Evolutionary conservation across 495 filamentous ascomycete genomes (phyloP), one percentile per base, ranked within the genome.

Genomic region (Penicillium roqueforti): DNA sequence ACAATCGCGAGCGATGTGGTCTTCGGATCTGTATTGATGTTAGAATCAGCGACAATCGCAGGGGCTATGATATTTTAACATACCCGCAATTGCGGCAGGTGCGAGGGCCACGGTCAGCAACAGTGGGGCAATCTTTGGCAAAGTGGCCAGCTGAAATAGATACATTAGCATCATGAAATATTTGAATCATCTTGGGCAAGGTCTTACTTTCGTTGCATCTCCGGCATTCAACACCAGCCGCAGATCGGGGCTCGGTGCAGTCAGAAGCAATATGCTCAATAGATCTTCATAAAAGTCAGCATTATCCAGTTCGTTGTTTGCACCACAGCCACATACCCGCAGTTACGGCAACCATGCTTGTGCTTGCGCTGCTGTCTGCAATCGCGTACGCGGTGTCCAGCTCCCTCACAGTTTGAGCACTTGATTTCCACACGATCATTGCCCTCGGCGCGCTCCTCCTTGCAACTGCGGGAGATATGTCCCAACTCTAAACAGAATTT

Each of bases 331-430:
- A 76, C 80, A 49, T 76, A 84, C 80, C 83, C 83, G 80, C 92
- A 97, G 65, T 96, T 96, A 57, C 84, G 85, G 75, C 92, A 97
- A 16, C 81, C 83, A 55, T 78, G 83, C 51, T 74, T 80, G 64
- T 83, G 77, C 76, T 54, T 76, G 70, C 70, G 55, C 51, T 76
- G 67, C 54, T 87, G 80, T 58, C 86, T 63, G 74, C 91, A 96
- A 54, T 74, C 69, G 62, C 85, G 89, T 29, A 75, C 57, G 20
- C 80, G 80, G 57, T 96, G 91, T 14, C 91, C 91, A 26, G 88
- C 53, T 45, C 85, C 79, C 8, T 70, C 65, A 63, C 92, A 98
- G 68, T 92, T 91, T 65, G 73, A 79, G 68, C 93, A 97, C 54
- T 76, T 81, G 53, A 92, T 80, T 16, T 72, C 68, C 6, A 75